Percentiles rank a stretch among this genome's conserved stretches.
Conservation (phyloP, 2,329 filamentous ascomycete species). For the Leptographium wingfieldii region DNA sequence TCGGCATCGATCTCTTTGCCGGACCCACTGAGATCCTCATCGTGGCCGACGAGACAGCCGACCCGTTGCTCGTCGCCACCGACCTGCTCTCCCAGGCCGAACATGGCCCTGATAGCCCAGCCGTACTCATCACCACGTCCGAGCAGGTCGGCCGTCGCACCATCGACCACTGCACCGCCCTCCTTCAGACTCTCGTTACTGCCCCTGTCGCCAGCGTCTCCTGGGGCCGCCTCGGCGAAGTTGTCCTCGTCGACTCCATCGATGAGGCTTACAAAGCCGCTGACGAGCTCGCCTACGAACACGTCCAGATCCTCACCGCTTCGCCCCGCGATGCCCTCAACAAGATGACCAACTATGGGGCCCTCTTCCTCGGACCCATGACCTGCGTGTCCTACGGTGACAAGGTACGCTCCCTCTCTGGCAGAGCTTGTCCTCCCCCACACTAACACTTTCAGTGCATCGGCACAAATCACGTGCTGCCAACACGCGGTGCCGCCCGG, state of each 20-base stretch:
- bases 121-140: slow-evolving; percentile 35
- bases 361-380: slow-evolving; percentile 36
- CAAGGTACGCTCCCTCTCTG: slow-evolving; percentile 22
- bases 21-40: slow-evolving; percentile 41
- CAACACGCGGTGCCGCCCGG: slow-evolving; percentile 31
- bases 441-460: slow-evolving; percentile 27
- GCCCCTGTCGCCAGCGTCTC: slow-evolving; percentile 27
- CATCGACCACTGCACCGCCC: slow-evolving; percentile 23
- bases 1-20: slow-evolving; percentile 41
- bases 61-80: slow-evolving; percentile 30
- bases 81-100: slow-evolving; percentile 36
- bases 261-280: slow-evolving; percentile 31
- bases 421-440: no score
- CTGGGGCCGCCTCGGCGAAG: slow-evolving; percentile 34
- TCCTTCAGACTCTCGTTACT: slow-evolving; percentile 29
- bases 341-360: slow-evolving; percentile 38
- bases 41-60: slow-evolving; percentile 33
- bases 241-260: slow-evolving; percentile 27
- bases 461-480: slow-evolving; percentile 41
- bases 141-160: slow-evolving; percentile 24
- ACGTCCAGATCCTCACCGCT: slow-evolving; percentile 36
- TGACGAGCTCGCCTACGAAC: slow-evolving; percentile 35
- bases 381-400: slow-evolving; percentile 42
- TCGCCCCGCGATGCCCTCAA: slow-evolving; percentile 32
- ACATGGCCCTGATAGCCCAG: slow-evolving; percentile 38